These are phyloP conservation scores for Fusarium sulawesiense DNA, from an alignment of 2,329 filamentous ascomycete species.

Conservation along the genomic window DNA sequence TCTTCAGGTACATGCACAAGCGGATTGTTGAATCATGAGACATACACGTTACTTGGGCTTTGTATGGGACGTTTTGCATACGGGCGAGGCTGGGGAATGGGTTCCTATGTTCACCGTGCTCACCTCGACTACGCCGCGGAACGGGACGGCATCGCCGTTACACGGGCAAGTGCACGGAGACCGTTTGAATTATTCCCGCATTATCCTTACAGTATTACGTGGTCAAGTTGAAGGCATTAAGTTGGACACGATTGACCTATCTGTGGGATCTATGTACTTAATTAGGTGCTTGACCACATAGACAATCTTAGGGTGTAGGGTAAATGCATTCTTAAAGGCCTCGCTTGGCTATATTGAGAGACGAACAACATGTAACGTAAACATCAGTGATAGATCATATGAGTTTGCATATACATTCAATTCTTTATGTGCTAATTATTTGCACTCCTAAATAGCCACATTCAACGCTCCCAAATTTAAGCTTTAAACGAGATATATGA, in stretches of 20 bases:
- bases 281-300: neutral
- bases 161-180: conserved; percentile 11
- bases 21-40: conserved; percentile 39
- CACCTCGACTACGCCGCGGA: conserved; percentile 36
- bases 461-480: conserved; percentile 9
- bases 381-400: neutral
- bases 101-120: conserved; percentile 38
- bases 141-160: conserved; percentile 33
- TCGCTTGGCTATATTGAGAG: neutral
- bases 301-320: neutral
- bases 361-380: neutral
- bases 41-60: conserved; percentile 35
- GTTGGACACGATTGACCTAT: neutral
- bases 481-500: neutral
- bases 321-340: neutral
- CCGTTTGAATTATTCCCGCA: conserved; percentile 36
- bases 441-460: neutral
- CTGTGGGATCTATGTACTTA: neutral
- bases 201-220: neutral
- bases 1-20: neutral
- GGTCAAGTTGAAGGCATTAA: neutral
- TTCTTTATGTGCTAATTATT: neutral
- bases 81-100: conserved; percentile 3
- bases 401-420: neutral
- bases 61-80: conserved; percentile 39